Conservation (phyloP, 768 basidiomycete species). For the Imleria badia region DNA sequence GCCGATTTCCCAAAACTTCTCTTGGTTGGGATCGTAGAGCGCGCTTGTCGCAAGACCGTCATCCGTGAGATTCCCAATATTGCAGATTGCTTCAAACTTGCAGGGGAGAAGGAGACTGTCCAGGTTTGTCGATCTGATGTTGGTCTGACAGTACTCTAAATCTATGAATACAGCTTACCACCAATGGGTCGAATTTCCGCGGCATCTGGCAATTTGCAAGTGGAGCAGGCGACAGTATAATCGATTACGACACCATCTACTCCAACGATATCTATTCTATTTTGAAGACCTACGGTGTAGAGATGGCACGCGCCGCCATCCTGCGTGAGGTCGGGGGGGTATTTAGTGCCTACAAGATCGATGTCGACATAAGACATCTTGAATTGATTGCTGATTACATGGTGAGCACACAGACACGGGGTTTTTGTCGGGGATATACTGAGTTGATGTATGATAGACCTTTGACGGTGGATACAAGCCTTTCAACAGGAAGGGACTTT, state of each 20-base stretch:
- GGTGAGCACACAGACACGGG: slow-evolving; percentile 51
- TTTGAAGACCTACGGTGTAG: slow-evolving; percentile 91
- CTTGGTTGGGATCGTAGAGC: slow-evolving; percentile 90
- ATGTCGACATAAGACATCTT: slow-evolving; percentile 90
- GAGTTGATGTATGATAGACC: slow-evolving; percentile 54
- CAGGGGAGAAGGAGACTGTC: slow-evolving; percentile 51
- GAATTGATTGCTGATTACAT: slow-evolving; percentile 99
- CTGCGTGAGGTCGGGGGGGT: slow-evolving; percentile 89
- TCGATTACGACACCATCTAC: slow-evolving; percentile 80
- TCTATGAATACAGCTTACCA: slow-evolving; percentile 54
- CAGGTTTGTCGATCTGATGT: slow-evolving; percentile 36
- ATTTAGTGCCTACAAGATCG: slow-evolving; percentile 94
- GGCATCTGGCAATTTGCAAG: slow-evolving; percentile 82
- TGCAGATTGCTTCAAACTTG: slow-evolving; percentile 72
- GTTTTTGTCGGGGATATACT: not conserved
- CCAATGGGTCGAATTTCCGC: slow-evolving; percentile 91
- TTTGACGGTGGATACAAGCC: slow-evolving; percentile 98
- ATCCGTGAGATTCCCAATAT: slow-evolving; percentile 91
- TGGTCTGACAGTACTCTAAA: not conserved
- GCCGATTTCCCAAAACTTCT: slow-evolving; percentile 90
- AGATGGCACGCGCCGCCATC: slow-evolving; percentile 91
- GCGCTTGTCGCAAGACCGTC: slow-evolving; percentile 78
- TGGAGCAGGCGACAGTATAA: slow-evolving; percentile 50
- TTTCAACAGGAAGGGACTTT: slow-evolving; percentile 95
- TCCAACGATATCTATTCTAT: slow-evolving; percentile 96